Evolutionary conservation across 208 protist genomes (phyloP), one percentile per base, ranked within the genome.

Genomic region (Crithidia bombi): DNA sequence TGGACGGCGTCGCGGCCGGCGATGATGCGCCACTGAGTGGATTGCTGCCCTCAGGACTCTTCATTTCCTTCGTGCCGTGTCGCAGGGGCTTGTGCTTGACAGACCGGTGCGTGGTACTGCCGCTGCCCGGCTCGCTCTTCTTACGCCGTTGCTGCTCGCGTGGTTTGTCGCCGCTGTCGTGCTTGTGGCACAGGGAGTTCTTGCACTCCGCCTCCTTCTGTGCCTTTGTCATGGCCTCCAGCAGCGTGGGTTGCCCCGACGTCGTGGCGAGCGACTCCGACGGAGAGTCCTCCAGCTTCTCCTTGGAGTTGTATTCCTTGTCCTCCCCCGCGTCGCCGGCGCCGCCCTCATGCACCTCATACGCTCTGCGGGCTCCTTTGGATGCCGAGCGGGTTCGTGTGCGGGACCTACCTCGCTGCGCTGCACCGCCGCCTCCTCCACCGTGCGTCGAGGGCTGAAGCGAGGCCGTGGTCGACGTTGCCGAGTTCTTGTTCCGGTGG

Each of bases 231-330:
- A 49, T 38, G 7, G 21, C 57, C 14, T 26, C 57, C 41, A 65
- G n/a, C 44, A 65, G n/a, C 44, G 32, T 28, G 3, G 44, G 59
- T 32, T 54, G 41, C 59, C 54, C 59, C 32, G 59, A 54, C 30
- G 43, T 65, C 21, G 44, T 54, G 15, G 30, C 44, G 41, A 38
- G 11, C 12, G 54, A 21, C 44, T 65, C 43, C 14, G 44, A 33
- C 12, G 52, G 64, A 5, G 52, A 59, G 11, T 51, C 28, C 1
- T 32, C 30, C 25, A 49, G 10, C 5, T 7, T 5, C 14, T 49
- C 21, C 2, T 19, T 19, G 25, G 17, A 25, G 38, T 56, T 35
- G 10, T 28, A 52, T 0, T 72, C 44, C 38, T 14, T n/a, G 7
- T 63, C 54, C 2, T 55, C 52, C 5, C 36, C 38, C 23, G 14